Evolutionary conservation across 805 yeast species (phyloP), one percentile per base, ranked within the genome.

Genomic region (Ogataea paradorogensis): DNA sequence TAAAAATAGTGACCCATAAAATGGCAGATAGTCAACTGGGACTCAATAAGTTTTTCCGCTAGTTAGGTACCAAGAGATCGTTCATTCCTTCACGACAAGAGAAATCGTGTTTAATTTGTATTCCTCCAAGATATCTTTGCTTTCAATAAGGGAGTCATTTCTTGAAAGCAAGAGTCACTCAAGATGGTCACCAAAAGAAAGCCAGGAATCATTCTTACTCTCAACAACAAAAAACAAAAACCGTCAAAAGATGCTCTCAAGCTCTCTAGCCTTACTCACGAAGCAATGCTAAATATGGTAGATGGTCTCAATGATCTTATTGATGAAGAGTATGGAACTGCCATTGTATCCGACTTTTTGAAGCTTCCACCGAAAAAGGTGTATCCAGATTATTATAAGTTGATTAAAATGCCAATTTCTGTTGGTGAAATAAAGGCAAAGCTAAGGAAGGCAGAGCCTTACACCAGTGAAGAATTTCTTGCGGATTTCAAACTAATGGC

Each of bases 381-480:
- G 32, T 87, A 84, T 55, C 89, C 96, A 0, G 95, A 87, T 56
- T 89, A 88, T 59, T 86, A 82, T 57, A 73, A 76, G 42, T 66
- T 78, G 39, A 78, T 86, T 31, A 63, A 67, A 38, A 63, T 64
- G 15, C 95, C 95, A 2, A 76, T 84, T 3, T 82, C 95, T 0
- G 59, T 87, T 9, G 70, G 75, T 40, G 91, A 84, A 60, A 79
- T 87, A 43, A 71, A 71, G 43, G 61, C 43, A 76, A 74, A 42
- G 54, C 76, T 30, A 61, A 63, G 9, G 51, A 61, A 8, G 56
- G 64, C 30, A 58, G 58, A 28, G 70, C 71, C 25, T 42, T 56
- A 27, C n/a, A 48, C 62, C 5, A 58, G 64, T 21, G 67, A 63
- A 28, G 74, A 71, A 48, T 68, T 85, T 40, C 51, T 73, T 27